A percentile compares a stretch with the other conserved stretches of the same genome.
Conservation (phyloP, 768 basidiomycete species). For the Hericium coralloides region DNA sequence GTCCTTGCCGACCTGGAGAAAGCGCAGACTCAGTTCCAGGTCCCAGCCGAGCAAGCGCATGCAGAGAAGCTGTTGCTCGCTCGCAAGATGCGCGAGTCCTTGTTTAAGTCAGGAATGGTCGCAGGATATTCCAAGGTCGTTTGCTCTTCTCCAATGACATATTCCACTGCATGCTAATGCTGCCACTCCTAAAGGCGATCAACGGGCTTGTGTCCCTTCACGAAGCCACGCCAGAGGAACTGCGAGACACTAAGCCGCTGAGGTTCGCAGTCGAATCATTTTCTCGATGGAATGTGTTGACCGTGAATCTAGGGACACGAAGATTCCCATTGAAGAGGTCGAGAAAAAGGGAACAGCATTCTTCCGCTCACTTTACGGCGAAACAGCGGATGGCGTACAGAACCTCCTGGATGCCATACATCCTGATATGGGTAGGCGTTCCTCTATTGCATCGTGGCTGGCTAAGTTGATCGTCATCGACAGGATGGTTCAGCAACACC, state of each 20-base stretch:
- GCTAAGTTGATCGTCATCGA: neutral
- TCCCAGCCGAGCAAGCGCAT: slow-evolving; percentile 11
- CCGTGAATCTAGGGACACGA: slow-evolving; percentile 28
- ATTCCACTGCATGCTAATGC: neutral
- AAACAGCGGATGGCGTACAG: slow-evolving; percentile 41
- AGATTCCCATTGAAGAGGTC: slow-evolving; percentile 35
- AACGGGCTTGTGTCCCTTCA: slow-evolving; percentile 46
- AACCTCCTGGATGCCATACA: slow-evolving; percentile 39
- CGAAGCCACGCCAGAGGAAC: slow-evolving; percentile 41
- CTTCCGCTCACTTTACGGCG: slow-evolving; percentile 47
- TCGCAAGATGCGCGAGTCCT: slow-evolving; percentile 48
- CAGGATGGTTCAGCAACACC: slow-evolving; percentile 46
- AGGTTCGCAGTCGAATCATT: slow-evolving; percentile 27
- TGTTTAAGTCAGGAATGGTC: slow-evolving; percentile 53
- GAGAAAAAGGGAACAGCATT: slow-evolving; percentile 31
- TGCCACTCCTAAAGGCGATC: slow-evolving; percentile 35
- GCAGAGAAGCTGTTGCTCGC: slow-evolving; percentile 35
- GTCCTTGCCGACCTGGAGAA: slow-evolving; percentile 36
- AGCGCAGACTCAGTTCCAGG: slow-evolving; percentile 13
- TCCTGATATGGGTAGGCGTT: slow-evolving; percentile 51
- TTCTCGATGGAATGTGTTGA: neutral
- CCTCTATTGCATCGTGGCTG: neutral
- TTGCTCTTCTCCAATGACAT: neutral
- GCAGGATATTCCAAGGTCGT: slow-evolving; percentile 50
- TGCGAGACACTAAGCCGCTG: slow-evolving; percentile 37